phyloP scores from a whole-genome alignment of 805 yeast genomes.

The Schizosaccharomyces lindneri region DNA sequence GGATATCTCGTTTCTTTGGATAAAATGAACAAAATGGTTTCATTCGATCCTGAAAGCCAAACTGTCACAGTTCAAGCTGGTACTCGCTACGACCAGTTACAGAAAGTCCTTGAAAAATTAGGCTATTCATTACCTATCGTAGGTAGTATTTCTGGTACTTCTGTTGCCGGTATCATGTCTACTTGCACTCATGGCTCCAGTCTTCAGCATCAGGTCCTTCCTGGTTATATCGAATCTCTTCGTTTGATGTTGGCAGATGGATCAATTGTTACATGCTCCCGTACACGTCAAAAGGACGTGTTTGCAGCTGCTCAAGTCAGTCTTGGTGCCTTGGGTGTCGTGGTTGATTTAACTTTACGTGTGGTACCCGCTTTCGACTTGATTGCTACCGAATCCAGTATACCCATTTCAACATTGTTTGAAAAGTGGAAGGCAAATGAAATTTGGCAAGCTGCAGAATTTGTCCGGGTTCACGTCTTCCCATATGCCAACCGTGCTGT shows the following conservation, averaged over 20 bases:
- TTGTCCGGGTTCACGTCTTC: conserved; percentile 90
- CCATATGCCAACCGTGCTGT: conserved; percentile 74
- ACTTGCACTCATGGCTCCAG: conserved; percentile 96
- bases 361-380: conserved; percentile 65
- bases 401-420: conserved; percentile 49
- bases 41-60: conserved; percentile 28
- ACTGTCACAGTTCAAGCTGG: conserved; percentile 95
- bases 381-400: conserved; percentile 57
- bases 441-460: conserved; percentile 76
- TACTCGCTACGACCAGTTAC: conserved; percentile 48
- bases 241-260: conserved; percentile 58
- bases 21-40: conserved; percentile 33
- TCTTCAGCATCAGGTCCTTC: conserved; percentile 71
- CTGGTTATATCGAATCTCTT: conserved; percentile 64
- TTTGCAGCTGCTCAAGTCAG: conserved; percentile 69
- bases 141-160: conserved; percentile 84
- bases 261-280: conserved; percentile 39
- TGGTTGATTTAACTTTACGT: conserved; percentile 63
- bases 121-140: conserved; percentile 69
- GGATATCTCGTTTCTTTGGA: conserved; percentile 82
- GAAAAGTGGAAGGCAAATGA: conserved; percentile 37
- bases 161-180: conserved; percentile 82
- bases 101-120: conserved; percentile 32
- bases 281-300: conserved; percentile 33
- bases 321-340: conserved; percentile 76